Evolutionary conservation across 495 filamentous ascomycete species (phyloP).

Genomic region (Bacidia gigantensis): DNA sequence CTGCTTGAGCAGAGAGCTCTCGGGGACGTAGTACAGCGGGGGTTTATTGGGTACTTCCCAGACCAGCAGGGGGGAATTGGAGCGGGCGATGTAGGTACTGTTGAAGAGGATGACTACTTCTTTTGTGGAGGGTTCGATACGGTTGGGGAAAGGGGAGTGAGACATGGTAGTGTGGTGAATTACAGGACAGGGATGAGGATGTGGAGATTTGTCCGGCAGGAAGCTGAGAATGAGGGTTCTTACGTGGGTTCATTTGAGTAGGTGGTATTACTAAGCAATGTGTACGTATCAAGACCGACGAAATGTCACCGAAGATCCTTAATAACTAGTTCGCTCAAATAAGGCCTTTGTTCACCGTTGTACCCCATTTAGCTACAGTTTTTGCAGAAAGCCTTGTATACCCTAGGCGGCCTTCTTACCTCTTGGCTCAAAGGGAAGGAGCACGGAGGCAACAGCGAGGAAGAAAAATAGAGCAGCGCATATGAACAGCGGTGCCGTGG

Average conservation of each 20-base stretch:
- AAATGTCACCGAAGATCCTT: too few species aligned
- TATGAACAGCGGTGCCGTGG: background rate
- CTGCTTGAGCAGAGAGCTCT: background rate
- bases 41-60: background rate
- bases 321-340: background rate
- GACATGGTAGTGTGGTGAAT: background rate
- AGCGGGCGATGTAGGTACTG: background rate
- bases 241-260: too few species aligned
- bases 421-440: background rate
- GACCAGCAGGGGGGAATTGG: background rate
- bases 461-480: background rate
- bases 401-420: background rate
- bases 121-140: background rate
- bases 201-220: too few species aligned
- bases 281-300: too few species aligned
- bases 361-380: background rate
- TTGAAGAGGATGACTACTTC: background rate
- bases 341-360: background rate
- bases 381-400: too few species aligned
- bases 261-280: too few species aligned
- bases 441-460: background rate
- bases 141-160: background rate
- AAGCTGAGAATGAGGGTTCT: too few species aligned
- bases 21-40: background rate
- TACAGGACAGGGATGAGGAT: background rate